Evolutionary conservation across 352 stramenopile genomes (phyloP), one percentile per base, ranked within the genome.

Genomic region (Globisporangium takayamanum): DNA sequence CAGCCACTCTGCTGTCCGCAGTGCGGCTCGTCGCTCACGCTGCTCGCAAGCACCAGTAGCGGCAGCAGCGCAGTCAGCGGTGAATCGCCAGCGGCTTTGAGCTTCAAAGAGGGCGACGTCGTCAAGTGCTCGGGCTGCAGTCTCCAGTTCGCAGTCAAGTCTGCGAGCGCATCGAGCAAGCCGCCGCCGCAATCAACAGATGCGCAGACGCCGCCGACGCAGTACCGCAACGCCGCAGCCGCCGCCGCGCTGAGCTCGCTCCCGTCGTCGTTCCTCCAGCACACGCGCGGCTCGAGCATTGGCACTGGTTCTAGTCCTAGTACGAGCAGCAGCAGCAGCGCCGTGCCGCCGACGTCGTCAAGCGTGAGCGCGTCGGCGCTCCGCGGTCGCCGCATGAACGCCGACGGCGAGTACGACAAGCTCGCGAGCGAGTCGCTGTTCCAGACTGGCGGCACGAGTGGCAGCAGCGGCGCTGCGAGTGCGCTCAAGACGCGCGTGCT

Each of bases 31-130:
- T 55, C 76, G 50, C 67, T 92, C 22, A 63, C 80, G 56, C 67
- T 85, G 10, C 67, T 78, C 0, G 63, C 79, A 30, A 61, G 70
- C 14, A 66, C 79, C 16, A 60, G 65, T 67, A 10, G 51, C 47
- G 4, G 20, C 66, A 18, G 47, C 62, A 48, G 33, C 55, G 12
- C 39, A 45, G 47, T 37, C 64, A 25, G 62, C 55, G 55, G 16
- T n/a, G 52, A 28, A 14, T 20, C 51, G 7, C 33, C 30, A 7
- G 30, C 30, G 30, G 30, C 30, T 4, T 7, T 28, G 10, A 50
- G 37, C 46, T 87, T 90, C 57, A 88, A 88, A 70, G 81, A 89
- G 53, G 80, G 80, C 20, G 82, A 92, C 55, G 73, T 92, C 30
- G 78, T 92, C 64, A 88, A 87, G 53, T 92, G 82, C 63, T 73